A percentile compares a stretch with the other conserved stretches of the same genome.
Evolutionary conservation across 225 moss, liverwort and hornwort species (phyloP).

Genomic region (Straminergon stramineum): DNA sequence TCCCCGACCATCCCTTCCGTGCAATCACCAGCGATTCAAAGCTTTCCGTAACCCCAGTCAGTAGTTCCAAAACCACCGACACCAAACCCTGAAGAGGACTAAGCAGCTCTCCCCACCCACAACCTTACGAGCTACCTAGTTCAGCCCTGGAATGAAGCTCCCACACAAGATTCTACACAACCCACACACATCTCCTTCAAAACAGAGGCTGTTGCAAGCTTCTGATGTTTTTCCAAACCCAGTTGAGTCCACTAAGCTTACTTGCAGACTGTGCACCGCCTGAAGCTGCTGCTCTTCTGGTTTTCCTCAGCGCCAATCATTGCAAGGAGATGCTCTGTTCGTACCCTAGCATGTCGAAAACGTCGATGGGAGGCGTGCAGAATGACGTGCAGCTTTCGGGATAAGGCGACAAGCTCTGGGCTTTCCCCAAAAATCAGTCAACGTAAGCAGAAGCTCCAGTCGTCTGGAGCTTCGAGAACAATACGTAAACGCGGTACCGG

Average conservation of each 20-base stretch:
- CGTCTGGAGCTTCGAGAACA: not conserved
- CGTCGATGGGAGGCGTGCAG: not conserved
- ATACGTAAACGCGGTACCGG: no score
- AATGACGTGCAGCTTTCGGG: no score
- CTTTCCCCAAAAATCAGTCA: not conserved
- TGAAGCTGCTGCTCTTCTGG: not conserved
- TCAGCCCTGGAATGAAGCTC: not conserved
- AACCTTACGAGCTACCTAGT: not conserved
- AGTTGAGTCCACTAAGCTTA: not conserved
- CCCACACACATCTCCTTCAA: not conserved
- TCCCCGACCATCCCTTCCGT: not conserved
- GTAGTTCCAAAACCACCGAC: not conserved
- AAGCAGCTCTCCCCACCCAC: not conserved
- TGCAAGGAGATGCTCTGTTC: not conserved
- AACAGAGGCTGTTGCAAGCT: not conserved
- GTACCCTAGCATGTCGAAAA: not conserved
- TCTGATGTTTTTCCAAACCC: not conserved
- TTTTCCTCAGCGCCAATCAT: not conserved
- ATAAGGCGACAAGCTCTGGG: not conserved
- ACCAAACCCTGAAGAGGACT: not conserved
- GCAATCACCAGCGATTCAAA: not conserved
- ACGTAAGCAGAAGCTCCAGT: not conserved
- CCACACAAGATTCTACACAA: not conserved
- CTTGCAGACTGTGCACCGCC: not conserved
- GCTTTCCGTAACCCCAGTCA: not conserved